Conservation (phyloP, 257 asterid species). For the Solanum corneliomulleri region DNA sequence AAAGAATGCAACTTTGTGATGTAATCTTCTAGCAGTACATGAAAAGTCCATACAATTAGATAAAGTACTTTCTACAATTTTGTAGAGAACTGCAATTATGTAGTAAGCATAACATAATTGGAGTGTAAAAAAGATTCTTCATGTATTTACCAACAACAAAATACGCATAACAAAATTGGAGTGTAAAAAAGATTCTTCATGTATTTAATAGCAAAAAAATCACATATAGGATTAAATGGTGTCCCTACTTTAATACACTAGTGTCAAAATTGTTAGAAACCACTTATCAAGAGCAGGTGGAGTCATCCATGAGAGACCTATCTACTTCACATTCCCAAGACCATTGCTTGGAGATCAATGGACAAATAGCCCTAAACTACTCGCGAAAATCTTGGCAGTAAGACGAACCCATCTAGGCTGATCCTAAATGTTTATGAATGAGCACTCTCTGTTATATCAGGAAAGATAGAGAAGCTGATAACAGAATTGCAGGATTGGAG, state of each 20-base stretch:
- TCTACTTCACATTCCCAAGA: not conserved
- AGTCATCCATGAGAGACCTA: not conserved
- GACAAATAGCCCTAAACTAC: not conserved
- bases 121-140: not conserved
- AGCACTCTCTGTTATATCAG: too few species aligned
- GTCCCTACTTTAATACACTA: not conserved
- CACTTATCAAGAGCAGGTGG: not conserved
- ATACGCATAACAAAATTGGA: too few species aligned
- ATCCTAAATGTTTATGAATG: too few species aligned
- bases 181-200: not conserved
- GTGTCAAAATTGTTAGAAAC: not conserved
- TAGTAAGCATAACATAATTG: not conserved
- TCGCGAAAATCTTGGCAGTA: too few species aligned
- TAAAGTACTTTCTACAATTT: not conserved
- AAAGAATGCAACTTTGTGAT: not conserved
- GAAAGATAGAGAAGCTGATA: too few species aligned
- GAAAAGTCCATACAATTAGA: not conserved
- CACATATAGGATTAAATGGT: not conserved
- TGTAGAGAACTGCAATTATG: not conserved
- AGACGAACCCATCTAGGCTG: too few species aligned
- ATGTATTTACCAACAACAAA: not conserved
- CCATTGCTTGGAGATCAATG: not conserved
- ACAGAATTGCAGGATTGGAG: too few species aligned
- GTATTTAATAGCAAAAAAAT: not conserved
- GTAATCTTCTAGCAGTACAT: not conserved